Evolutionary conservation across 495 filamentous ascomycete genomes (phyloP).

Genomic region (Neurospora hispaniola): DNA sequence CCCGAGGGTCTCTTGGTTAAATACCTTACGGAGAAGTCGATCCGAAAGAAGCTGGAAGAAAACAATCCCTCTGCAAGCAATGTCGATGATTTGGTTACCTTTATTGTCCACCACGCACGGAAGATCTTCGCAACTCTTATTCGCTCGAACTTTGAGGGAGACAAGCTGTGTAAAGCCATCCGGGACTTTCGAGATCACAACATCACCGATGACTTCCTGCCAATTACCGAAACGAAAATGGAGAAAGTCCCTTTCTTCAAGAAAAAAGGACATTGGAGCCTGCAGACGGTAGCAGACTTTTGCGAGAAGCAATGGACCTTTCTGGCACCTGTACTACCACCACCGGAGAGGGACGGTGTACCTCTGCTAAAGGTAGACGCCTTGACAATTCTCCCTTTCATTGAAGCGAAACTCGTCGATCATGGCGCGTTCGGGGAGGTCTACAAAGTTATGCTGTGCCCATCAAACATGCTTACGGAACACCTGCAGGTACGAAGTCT

Average conservation of each 20-base stretch:
- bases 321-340: background rate
- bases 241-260: too few relatives aligned
- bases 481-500: background rate
- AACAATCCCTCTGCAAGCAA: background rate
- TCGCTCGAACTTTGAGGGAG: background rate
- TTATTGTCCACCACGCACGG: background rate
- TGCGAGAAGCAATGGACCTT: background rate
- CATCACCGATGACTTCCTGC: too few relatives aligned
- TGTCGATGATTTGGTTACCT: background rate
- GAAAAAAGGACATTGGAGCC: background rate
- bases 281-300: background rate
- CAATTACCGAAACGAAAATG: background rate
- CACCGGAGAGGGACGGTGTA: background rate
- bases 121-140: constrained; percentile 2
- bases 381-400: background rate
- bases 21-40: background rate
- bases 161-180: background rate
- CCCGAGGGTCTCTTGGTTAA: constrained; percentile 1
- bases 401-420: background rate
- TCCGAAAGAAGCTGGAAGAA: background rate
- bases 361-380: background rate
- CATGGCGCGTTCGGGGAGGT: constrained; percentile 3
- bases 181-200: background rate
- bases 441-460: background rate
- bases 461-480: background rate